Evolutionary conservation across 2,329 filamentous ascomycete genomes (phyloP), one percentile per base, ranked within the genome.

Genomic region (Colletotrichum plurivorum): DNA sequence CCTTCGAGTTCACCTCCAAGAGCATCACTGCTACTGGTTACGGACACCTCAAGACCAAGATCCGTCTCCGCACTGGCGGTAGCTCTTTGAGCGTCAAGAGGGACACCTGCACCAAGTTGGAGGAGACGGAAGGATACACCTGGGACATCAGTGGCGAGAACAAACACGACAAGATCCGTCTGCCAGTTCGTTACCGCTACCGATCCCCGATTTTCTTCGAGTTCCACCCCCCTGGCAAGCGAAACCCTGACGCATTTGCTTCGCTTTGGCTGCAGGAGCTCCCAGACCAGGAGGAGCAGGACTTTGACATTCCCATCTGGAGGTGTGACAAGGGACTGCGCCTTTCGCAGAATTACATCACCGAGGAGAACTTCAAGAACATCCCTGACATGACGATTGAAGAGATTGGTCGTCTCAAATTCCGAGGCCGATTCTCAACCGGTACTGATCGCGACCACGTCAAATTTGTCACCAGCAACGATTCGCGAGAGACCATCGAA

Each of bases 301-400:
- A 92, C 15, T 91, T 98, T 74, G 92, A 96, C 72, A 86, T 98
- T n/a, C 96, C 95, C 0, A 92, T 99, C 66, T 98, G 94, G 93
- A 91, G 88, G 58, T 97, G 94, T 25, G 87, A 92, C 73, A 92
- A 93, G 66, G 86, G 91, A 0, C 84, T 88, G 70, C 90, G 95
- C 5, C 84, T 98, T 12, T 93, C 93, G 0, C 95, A 98, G 77
- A 98, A 97, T 77, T 98, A 95, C 79, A 92, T 98, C 75, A 97
- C 94, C 0, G 90, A 94, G 69, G 85, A 91, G 18, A 97, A 96
- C 76, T 90, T 88, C 77, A 81, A 84, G 10, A 82, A 87, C 2
- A 87, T 94, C 13, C 92, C 93, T 0, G 93, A 94, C 52, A 85
- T 97, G 1, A 87, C 94, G 53, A 85, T 97, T 13, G 86, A 93